Evolutionary conservation across 805 yeast species (phyloP), one percentile per base, ranked within the genome.

Genomic region (Teunomyces kruisii): DNA sequence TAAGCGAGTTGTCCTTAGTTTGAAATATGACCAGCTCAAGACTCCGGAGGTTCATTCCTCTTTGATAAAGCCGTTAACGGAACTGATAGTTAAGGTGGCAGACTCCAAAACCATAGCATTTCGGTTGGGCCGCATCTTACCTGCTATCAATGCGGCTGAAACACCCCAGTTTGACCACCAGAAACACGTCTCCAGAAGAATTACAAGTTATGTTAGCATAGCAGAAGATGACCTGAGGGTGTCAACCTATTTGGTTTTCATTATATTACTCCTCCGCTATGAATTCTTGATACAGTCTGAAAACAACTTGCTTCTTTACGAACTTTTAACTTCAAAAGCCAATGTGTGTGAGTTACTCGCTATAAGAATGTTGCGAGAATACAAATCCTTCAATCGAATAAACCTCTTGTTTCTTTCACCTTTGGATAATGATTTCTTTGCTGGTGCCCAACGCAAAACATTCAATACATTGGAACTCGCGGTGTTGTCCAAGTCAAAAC

Each of bases 301-400:
- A 40, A 63, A 63, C 50, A 68, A 71, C 46, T 55, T 69, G 46
- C 62, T 70, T 13, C 53, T 61, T 45, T 68, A 54, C 46, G 76
- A 71, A 32, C 54, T 70, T 37, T 56, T 70, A 42, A 46, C 46
- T 10, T 76, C 83, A 3, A 70, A 80, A 43, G 73, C 82, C 28
- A 70, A 63, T 45, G 64, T 78, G 3, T 79, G 84, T 53, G 84
- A 79, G 56, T 53, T 76, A n/a, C 60, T 78, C 29, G 80, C 83
- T 2, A 65, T 76, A 15, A 62, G 79, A 48, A 66, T 79, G 57
- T 61, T 79, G 26, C 61, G 75, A 37, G 81, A 76, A 45, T 75
- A 70, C 49, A 65, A 65, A 35, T 64, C 71, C 2, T 62, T 58
- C 27, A 73, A 69, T 44, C 56, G 80, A 35, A 73, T 78, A 32